Conservation (phyloP, 306 rosid genomes). For the Lablab purpureus region DNA sequence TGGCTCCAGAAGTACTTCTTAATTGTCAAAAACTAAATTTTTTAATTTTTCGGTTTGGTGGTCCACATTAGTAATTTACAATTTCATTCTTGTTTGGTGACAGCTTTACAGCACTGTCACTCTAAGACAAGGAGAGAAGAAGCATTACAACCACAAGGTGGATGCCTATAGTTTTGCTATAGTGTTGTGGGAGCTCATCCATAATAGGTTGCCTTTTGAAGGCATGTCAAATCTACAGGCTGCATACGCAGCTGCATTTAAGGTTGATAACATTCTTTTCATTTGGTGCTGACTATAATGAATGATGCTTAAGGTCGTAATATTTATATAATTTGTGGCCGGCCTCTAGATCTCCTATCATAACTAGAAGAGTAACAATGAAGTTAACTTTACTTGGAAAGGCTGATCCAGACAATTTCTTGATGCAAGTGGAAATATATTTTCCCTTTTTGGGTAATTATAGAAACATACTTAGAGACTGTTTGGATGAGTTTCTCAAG, state of each 20-base stretch:
- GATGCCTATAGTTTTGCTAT: constrained; percentile 95
- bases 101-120: constrained; percentile 95
- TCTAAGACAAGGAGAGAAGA: constrained; percentile 87
- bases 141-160: constrained; percentile 92
- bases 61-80: constrained; percentile 32
- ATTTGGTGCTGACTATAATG: neutral
- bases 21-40: constrained; percentile 9
- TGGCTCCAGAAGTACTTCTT: constrained; percentile 88
- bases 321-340: neutral
- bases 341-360: neutral
- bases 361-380: neutral
- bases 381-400: neutral
- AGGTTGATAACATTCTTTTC: constrained; percentile 56
- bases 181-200: constrained; percentile 93
- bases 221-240: constrained; percentile 97
- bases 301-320: neutral
- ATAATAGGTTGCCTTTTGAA: constrained; percentile 85
- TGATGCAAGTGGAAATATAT: neutral
- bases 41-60: constrained; percentile 1
- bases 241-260: constrained; percentile 93
- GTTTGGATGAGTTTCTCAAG: too few species aligned
- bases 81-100: constrained; percentile 42
- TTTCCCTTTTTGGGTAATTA: neutral
- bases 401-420: neutral
- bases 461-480: neutral